Evolutionary conservation across 2,329 filamentous ascomycete genomes (phyloP).

Genomic region (Fusarium sp.): DNA sequence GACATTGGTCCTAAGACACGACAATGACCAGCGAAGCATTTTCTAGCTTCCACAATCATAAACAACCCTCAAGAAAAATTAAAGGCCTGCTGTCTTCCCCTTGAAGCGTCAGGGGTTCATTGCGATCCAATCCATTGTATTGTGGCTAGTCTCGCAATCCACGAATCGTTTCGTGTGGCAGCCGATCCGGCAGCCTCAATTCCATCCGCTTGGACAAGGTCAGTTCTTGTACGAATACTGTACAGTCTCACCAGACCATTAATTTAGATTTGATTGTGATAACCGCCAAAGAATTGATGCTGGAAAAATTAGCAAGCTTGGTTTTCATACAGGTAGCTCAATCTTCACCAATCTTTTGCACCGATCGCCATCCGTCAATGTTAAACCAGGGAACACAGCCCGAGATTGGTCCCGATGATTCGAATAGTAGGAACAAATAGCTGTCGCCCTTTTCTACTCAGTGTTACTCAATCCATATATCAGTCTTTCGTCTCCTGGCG

Average conservation of each 20-base stretch:
- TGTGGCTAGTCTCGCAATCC: conserved; percentile 25
- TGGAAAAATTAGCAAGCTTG: neutral
- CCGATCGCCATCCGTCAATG: neutral
- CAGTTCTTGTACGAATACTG: conserved; percentile 14
- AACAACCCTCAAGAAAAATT: neutral
- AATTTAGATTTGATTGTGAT: conserved; percentile 20
- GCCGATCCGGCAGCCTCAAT: conserved; percentile 41
- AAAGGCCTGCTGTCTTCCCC: conserved; percentile 4
- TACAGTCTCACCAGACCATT: neutral
- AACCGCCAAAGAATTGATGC: conserved; percentile 7
- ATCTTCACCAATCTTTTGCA: conserved; percentile 11
- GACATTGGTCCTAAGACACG: conserved; percentile 32
- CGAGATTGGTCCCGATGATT: neutral
- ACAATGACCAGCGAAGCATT: conserved; percentile 24
- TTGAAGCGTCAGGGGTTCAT: conserved; percentile 28
- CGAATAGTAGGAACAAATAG: conserved; percentile 1
- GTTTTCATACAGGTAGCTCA: neutral
- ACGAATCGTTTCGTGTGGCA: conserved; percentile 40
- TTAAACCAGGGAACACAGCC: conserved; percentile 14
- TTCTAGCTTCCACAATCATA: neutral
- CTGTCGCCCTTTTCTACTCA: conserved; percentile 8
- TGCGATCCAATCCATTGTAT: conserved; percentile 35
- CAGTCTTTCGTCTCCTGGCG: conserved; percentile 28
- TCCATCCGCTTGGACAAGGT: conserved; percentile 22
- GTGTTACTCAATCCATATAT: conserved; percentile 33